These are phyloP conservation scores for Cladosporium sp. DNA, from an alignment of 2,329 filamentous ascomycete species.

Conservation along the genomic window DNA sequence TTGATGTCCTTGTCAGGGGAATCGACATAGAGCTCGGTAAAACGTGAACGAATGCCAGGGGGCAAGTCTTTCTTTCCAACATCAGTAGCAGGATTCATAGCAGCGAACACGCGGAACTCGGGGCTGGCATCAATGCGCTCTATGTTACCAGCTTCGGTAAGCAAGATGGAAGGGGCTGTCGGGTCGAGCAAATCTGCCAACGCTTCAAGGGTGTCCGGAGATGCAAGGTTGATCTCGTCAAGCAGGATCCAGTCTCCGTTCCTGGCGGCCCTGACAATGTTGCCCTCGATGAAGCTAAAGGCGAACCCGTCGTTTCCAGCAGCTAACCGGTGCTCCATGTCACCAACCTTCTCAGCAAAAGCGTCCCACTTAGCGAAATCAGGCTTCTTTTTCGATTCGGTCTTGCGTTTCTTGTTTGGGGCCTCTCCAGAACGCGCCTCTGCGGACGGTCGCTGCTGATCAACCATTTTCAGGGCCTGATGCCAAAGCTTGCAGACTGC, in stretches of 20 bases:
- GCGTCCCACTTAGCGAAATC: conserved; percentile 66
- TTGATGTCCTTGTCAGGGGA: conserved; percentile 84
- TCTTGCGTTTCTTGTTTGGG: conserved; percentile 66
- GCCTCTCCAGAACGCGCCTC: conserved; percentile 52
- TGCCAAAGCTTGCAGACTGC: conserved; percentile 81
- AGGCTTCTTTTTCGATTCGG: conserved; percentile 49
- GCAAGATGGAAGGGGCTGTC: conserved; percentile 72
- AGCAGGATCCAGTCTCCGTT: conserved; percentile 97
- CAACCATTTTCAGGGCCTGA: conserved; percentile 84
- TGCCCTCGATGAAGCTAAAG: conserved; percentile 94
- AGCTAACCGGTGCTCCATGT: conserved; percentile 75
- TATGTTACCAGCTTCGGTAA: conserved; percentile 91
- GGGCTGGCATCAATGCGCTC: conserved; percentile 86
- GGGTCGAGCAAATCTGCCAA: conserved; percentile 82
- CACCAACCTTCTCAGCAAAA: conserved; percentile 69
- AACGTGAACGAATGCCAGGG: conserved; percentile 80
- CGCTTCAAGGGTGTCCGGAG: conserved; percentile 89
- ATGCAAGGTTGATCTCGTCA: conserved; percentile 96
- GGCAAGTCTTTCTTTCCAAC: conserved; percentile 93
- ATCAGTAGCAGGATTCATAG: conserved; percentile 99
- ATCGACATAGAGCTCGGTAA: conserved; percentile 92
- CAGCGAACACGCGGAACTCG: conserved; percentile 92
- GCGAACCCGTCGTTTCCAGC: conserved; percentile 73
- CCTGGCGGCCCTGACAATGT: conserved; percentile 89
- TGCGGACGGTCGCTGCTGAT: conserved; percentile 49